These are phyloP conservation scores for Arthrobotrys megalospora DNA, from an alignment of 2,329 filamentous ascomycete genomes.

Conservation along the genomic window DNA sequence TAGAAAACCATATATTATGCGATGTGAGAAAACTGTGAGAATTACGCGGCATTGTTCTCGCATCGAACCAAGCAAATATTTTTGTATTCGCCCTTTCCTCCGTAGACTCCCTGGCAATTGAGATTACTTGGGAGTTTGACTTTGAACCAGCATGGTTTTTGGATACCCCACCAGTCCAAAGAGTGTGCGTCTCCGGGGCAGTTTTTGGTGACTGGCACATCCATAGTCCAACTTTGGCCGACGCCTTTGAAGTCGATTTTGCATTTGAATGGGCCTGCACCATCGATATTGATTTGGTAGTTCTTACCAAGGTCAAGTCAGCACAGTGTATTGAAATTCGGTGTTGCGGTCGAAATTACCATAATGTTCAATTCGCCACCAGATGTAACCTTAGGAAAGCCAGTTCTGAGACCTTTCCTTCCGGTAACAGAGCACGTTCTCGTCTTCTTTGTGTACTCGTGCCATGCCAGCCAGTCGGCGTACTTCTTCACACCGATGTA, in stretches of 20 bases:
- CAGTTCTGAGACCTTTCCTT: not conserved
- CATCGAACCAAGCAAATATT: not conserved
- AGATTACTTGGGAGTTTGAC: not conserved
- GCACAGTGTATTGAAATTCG: no score
- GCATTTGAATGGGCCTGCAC: not conserved
- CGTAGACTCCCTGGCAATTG: not conserved
- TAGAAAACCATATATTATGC: no score
- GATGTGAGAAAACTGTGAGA: not conserved
- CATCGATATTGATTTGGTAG: not conserved
- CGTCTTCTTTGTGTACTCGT: not conserved
- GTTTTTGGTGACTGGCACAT: not conserved
- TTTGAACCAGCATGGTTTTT: conserved; percentile 14
- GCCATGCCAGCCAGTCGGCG: not conserved
- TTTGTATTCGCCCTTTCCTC: not conserved
- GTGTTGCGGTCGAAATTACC: no score
- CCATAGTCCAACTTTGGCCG: not conserved
- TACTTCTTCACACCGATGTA: not conserved
- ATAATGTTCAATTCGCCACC: not conserved
- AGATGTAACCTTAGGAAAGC: not conserved
- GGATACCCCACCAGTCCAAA: not conserved
- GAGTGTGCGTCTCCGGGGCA: conserved; percentile 9
- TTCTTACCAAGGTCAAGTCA: not conserved
- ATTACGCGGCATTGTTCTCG: not conserved
- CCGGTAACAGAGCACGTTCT: not conserved
- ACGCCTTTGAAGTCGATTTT: not conserved